Base-by-base conservation (phyloP, 768 basidiomycete species). In the Calocera viscosa region DNA sequence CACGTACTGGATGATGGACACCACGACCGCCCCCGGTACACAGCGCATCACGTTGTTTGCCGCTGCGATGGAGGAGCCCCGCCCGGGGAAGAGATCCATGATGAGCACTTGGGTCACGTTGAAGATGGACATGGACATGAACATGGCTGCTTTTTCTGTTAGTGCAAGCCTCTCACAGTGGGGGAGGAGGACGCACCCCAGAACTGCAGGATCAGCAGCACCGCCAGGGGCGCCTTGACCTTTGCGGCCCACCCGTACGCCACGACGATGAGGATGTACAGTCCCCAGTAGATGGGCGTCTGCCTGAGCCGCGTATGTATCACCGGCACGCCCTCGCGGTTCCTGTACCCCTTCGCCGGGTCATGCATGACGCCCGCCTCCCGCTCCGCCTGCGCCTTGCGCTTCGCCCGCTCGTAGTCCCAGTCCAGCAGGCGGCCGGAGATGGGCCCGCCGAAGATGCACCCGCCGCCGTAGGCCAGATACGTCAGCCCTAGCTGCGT, bases 401-500 rank as follows among this genome's bases (percentile, higher is more conserved):
- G 68, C 65, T 75, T 80, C 53, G 77, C 76, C 69, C 72, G 75
- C 69, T 71, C 80, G 73, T 87, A 94, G 68, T 90, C 85, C 69
- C 77, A 76, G 70, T 94, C 88, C 10, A 91, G 73, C 10, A 89
- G 71, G 66, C 78, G 82, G 1, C 91, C 91, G 28, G 79, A 83
- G 1, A 80, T 28, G n/a, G 78, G 72, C 22, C 84, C 81, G 17
- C 90, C 86, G 19, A 86, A 64, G 12, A 83, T 75, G 76, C 86
- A 85, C 0, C 91, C 93, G 19, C 83, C 82, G 1, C 90, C 92
- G 65, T 87, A 81, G 1, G 85, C 83, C 65, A 93, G 76, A 77
- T 86, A 94, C 73, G 88, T 91, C 3, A 94, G 75, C 1, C 91
- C 91, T 32, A 89, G 80, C 30, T 83, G 80, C 1, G 85, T 84